phyloP scores from a whole-genome alignment of 345 rosid species.

The Cardamine resedifolia region DNA sequence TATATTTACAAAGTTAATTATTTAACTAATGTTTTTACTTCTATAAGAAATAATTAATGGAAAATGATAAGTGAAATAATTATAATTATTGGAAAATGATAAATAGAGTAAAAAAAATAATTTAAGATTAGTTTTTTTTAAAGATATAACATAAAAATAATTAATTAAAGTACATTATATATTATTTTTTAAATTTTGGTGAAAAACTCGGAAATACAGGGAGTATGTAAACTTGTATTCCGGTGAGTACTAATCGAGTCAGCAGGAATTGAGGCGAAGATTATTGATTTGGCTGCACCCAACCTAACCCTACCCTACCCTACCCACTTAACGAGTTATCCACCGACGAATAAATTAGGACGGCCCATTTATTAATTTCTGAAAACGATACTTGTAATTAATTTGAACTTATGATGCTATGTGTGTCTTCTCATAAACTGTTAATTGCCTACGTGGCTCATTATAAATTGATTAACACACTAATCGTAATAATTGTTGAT shows the following conservation, averaged over 20 bases:
- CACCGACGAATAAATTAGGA: slow-evolving; percentile 33
- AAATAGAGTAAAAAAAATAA: too few species aligned
- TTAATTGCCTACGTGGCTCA: background rate
- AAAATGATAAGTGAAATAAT: too few species aligned
- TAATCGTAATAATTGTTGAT: background rate
- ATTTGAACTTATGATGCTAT: background rate
- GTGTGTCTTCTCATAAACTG: background rate
- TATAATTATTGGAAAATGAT: too few species aligned
- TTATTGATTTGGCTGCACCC: slow-evolving; percentile 19
- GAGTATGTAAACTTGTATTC: too few species aligned
- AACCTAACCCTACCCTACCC: slow-evolving; percentile 34
- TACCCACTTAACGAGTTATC: background rate
- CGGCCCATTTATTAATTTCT: slow-evolving; percentile 18
- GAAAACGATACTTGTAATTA: background rate
- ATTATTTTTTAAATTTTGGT: too few species aligned
- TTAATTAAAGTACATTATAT: too few species aligned
- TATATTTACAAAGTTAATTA: too few species aligned
- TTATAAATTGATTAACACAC: background rate
- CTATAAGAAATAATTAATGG: too few species aligned
- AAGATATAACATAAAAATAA: too few species aligned
- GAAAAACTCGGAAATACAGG: too few species aligned
- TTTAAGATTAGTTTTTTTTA: too few species aligned
- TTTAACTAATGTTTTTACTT: too few species aligned
- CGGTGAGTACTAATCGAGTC: background rate
- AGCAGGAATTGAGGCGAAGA: slow-evolving; percentile 14